Base-by-base conservation (phyloP, 2,329 filamentous ascomycete genomes). In the Sphaerostilbella broomeana region DNA sequence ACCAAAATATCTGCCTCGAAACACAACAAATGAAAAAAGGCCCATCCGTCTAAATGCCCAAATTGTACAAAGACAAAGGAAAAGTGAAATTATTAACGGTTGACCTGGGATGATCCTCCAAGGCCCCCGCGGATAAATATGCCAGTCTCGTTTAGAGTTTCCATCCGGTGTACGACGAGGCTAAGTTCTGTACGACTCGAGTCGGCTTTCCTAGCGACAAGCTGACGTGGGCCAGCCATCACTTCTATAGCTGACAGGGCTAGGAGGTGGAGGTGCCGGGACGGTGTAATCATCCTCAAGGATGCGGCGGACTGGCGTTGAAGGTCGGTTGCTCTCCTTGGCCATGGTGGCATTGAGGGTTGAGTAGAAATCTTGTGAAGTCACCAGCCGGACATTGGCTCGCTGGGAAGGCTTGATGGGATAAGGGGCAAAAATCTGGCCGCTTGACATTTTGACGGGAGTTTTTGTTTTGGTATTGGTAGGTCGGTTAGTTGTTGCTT, bases 251-350 rank as follows among this genome's bases (percentile, higher is more conserved):
- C 73, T 74, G 54, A 81, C 73, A 6, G 78, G 78, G 49, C 73
- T 79, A 10, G 78, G 76, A 15, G 78, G 78, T 10, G 78, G 78
- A 27, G 78, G 74, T 11, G 77, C 76, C n/a, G 78, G 78, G 15
- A 80, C 76, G 21, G 69, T 67, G 62, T 79, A 81, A 58, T 81
- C 77, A 43, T 73, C 63, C 51, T 77, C 72, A 47, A 65, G 66
- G 50, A 76, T 74, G 47, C 64, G 62, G 48, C 68, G 72, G 45
- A 68, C 62, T 1, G 73, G 71, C 3, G 68, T 66, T 44, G 62
- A 55, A 13, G 65, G 60, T n/a, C 61, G 59, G 38, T 61, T 54
- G 50, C 56, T 58, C 44, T 62, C 57, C 49, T 66, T 65, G 29
- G 62, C 53, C 30, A 77, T 63, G 26, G 69, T 72, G 24, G 69